phyloP scores from a whole-genome alignment of 495 filamentous ascomycete genomes.

The Parmelia sp. region DNA sequence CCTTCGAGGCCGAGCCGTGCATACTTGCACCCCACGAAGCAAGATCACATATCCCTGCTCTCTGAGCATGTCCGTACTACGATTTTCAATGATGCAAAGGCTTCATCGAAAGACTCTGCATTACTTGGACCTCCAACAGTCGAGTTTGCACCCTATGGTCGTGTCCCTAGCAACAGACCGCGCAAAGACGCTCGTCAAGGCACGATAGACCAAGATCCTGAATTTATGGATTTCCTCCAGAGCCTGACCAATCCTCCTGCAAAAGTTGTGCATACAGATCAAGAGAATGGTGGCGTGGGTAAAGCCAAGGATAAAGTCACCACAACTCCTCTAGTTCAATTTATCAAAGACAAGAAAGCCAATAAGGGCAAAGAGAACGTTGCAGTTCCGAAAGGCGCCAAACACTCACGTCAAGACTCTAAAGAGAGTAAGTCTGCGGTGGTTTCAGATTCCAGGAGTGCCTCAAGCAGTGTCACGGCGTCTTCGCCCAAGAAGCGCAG shows the following conservation, averaged over 20 bases:
- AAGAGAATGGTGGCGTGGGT: constrained; percentile 42
- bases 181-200: constrained; percentile 81
- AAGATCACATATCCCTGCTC: constrained; percentile 53
- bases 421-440: constrained; percentile 50
- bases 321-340: constrained; percentile 86
- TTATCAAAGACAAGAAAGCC: constrained; percentile 82
- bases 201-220: constrained; percentile 90
- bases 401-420: constrained; percentile 39
- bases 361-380: constrained; percentile 68
- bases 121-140: constrained; percentile 68
- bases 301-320: constrained; percentile 61
- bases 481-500: constrained; percentile 42
- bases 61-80: constrained; percentile 58
- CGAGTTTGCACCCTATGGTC: constrained; percentile 77
- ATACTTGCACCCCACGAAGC: constrained; percentile 66
- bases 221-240: constrained; percentile 90
- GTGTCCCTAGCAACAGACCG: constrained; percentile 61
- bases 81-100: constrained; percentile 68
- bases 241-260: constrained; percentile 70
- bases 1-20: constrained; percentile 69
- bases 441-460: constrained; percentile 42
- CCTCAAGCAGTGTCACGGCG: constrained; percentile 27
- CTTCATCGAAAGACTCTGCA: constrained; percentile 57
- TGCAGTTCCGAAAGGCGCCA: constrained; percentile 39
- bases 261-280: constrained; percentile 47